phyloP scores from a whole-genome alignment of 108 stramenopile species.

The Skeletonema marinoi region DNA sequence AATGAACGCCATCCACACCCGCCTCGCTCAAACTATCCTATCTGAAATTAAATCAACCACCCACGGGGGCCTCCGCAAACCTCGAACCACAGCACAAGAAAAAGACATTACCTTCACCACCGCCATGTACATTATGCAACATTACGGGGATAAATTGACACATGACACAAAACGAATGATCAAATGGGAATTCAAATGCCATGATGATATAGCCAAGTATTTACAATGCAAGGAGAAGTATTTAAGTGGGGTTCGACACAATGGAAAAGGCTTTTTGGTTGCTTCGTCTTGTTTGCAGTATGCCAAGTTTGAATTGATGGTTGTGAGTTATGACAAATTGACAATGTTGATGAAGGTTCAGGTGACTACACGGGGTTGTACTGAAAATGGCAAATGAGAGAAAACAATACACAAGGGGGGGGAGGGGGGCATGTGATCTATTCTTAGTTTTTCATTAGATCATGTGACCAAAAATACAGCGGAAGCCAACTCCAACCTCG shows the following conservation, averaged over 20 bases:
- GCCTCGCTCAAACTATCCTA: not conserved
- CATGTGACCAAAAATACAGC: conserved; percentile 75
- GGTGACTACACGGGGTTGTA: not conserved
- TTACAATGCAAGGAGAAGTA: not conserved
- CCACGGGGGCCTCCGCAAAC: not conserved
- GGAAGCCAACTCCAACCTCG: conserved; percentile 81
- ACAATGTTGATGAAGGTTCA: not conserved
- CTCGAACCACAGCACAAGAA: not conserved
- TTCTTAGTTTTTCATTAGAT: not conserved
- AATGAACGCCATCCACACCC: not conserved
- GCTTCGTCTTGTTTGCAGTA: not conserved
- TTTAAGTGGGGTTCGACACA: not conserved
- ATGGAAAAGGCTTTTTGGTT: not conserved
- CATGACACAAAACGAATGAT: not conserved
- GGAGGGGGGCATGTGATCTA: no score
- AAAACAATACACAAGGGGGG: no score
- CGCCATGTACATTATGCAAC: not conserved
- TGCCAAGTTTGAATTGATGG: conserved; percentile 1
- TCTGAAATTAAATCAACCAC: not conserved
- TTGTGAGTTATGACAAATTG: not conserved
- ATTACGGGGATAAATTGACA: not conserved
- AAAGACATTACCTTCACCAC: not conserved
- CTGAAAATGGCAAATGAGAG: not conserved
- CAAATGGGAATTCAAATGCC: not conserved
- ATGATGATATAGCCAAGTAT: not conserved